Percentiles rank a stretch among this genome's conserved stretches.
phyloP scores from a whole-genome alignment of 768 basidiomycete species.

The Kwoniella sp. region DNA sequence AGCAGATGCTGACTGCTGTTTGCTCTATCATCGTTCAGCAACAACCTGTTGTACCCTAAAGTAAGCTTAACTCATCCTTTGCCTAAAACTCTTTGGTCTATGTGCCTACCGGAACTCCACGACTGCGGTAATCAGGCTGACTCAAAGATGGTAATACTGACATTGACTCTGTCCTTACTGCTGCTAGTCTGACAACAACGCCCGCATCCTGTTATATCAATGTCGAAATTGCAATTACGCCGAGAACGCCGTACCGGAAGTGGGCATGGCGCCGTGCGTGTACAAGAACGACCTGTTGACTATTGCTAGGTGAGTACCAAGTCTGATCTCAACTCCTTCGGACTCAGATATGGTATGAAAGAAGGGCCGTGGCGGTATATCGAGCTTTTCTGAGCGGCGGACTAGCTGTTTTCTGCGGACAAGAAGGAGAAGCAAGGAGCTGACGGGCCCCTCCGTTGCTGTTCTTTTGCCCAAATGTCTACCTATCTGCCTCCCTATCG shows the following conservation, averaged over 20 bases:
- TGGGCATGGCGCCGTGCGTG: constrained; percentile 76
- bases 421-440: no score
- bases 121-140: constrained; percentile 2
- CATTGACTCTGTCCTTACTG: background rate
- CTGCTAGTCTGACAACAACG: constrained; percentile 75
- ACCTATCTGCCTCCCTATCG: background rate
- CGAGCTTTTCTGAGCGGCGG: background rate
- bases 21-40: constrained; percentile 61
- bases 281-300: constrained; percentile 92
- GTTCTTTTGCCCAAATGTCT: no score
- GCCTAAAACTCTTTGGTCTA: no score
- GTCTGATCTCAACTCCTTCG: no score
- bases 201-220: constrained; percentile 82
- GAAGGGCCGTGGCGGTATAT: no score
- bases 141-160: background rate
- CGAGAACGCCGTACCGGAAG: constrained; percentile 64
- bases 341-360: no score
- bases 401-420: background rate
- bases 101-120: no score
- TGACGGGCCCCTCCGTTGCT: no score
- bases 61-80: constrained; percentile 29
- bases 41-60: constrained; percentile 84
- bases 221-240: constrained; percentile 88
- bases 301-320: constrained; percentile 72
- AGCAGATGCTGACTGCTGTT: no score